Base-by-base conservation (phyloP, 2,329 filamentous ascomycete genomes). In the Chlorencoelia australis region DNA sequence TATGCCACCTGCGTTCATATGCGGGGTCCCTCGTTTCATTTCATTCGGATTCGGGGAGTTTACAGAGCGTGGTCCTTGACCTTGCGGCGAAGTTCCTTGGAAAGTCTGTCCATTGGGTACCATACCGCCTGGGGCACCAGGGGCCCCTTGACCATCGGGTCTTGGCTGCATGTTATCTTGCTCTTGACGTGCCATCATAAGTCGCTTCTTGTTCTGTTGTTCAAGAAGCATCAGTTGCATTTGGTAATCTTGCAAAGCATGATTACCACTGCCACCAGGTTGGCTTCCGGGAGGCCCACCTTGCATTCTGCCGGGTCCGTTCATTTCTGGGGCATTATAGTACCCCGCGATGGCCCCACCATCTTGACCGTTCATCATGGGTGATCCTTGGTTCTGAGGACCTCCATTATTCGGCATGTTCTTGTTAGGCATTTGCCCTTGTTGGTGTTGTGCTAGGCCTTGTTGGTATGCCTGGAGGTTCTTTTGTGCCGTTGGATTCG, bases 161-260 rank as follows among this genome's bases (percentile, higher is more conserved):
- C 51, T 45, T 26, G 65, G 64, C 41, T 66, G 64, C 58, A 78
- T 70, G 53, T 64, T 75, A 45, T 88, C 84, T 58, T 89, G 82
- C 55, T 72, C 76, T 55, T 79, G 81, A 13, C 83, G 75, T 24
- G 83, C 83, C 82, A 87, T 86, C 67, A 87, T 77, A 32, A 89
- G 67, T 13, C 83, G 69, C 61, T 87, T 88, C 68, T 88, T 89
- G 52, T 89, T 89, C 61, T 89, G 82, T 60, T 88, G 83, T 60
- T 89, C 83, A 11, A 89, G 69, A 33, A 88, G 63, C 83, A 88
- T 89, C 55, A 89, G 63, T 58, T 89, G 83, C 82, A 88, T 88
- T 63, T 89, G 83, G 52, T 89, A 89, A 58, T 91, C 83, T 59
- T 88, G 82, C 30, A 89, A 67, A 15, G 83, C 83, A 57, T 88